Percentiles rank a stretch among this genome's conserved stretches.
These are phyloP conservation scores for Rugonectria rugulosa DNA, from an alignment of 2,329 filamentous ascomycete species.

Conservation along the genomic window DNA sequence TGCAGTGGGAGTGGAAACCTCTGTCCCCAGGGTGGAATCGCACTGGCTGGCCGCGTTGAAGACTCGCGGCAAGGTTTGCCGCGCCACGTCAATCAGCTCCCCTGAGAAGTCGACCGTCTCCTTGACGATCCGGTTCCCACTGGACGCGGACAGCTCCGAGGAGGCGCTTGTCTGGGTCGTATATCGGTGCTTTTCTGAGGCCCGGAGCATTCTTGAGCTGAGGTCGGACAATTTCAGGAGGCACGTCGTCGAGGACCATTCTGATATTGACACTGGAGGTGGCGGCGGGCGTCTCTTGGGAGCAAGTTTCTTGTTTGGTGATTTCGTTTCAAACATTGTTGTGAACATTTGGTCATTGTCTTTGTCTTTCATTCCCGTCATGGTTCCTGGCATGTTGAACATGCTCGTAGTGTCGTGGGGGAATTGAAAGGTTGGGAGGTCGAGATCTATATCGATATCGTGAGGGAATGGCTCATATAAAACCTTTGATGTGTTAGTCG, in stretches of 20 bases:
- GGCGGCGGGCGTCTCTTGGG: not conserved
- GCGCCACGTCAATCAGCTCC: constrained; percentile 21
- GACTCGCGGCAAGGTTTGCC: constrained; percentile 17
- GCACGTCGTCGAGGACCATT: constrained; percentile 6
- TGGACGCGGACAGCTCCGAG: not conserved
- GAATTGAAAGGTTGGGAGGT: constrained; percentile 15
- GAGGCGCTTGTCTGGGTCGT: no score
- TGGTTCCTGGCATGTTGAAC: constrained; percentile 1
- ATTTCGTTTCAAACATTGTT: not conserved
- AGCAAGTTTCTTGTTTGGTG: not conserved
- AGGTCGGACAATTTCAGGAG: constrained; percentile 20
- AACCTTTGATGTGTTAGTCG: constrained; percentile 2
- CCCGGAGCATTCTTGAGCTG: constrained; percentile 19
- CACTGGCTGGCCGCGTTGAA: not conserved
- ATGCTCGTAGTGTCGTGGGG: constrained; percentile 3
- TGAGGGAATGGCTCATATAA: constrained; percentile 13
- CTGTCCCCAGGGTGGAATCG: not conserved
- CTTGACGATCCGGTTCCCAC: constrained; percentile 13
- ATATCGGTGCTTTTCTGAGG: constrained; percentile 13
- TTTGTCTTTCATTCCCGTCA: not conserved
- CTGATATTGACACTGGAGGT: not conserved
- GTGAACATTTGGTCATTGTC: not conserved
- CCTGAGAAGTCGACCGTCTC: constrained; percentile 24
- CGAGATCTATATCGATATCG: constrained; percentile 10
- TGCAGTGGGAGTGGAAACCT: not conserved